phyloP scores from a whole-genome alignment of 306 rosid genomes.

The Sindora glabra region DNA sequence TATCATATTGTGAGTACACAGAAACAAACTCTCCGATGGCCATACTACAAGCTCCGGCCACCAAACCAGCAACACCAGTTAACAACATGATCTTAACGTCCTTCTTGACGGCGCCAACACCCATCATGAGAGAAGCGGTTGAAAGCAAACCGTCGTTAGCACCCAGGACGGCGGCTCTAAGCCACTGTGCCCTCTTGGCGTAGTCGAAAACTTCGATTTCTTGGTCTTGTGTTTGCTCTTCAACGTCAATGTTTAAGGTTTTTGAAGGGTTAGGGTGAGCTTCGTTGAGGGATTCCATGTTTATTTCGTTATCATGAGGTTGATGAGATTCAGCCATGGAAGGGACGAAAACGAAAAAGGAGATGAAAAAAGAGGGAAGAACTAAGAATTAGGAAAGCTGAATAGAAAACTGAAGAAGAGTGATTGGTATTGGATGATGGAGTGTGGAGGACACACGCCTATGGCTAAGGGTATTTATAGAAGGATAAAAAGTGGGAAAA shows the following conservation, averaged over 20 bases:
- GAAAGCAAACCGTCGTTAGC: slow-evolving; percentile 41
- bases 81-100: slow-evolving; percentile 33
- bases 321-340: slow-evolving; percentile 13
- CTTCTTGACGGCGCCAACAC: slow-evolving; percentile 29
- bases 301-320: too few species aligned
- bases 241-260: neutral
- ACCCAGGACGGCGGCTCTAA: slow-evolving; percentile 31
- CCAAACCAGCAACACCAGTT: slow-evolving; percentile 26
- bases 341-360: neutral
- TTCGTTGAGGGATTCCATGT: neutral
- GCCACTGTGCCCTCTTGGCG: slow-evolving; percentile 33
- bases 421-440: neutral
- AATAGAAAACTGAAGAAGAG: neutral
- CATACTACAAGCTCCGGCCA: slow-evolving; percentile 38
- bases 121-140: slow-evolving; percentile 34
- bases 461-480: slow-evolving; percentile 12
- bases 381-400: neutral
- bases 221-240: neutral
- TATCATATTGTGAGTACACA: slow-evolving; percentile 33
- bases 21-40: slow-evolving; percentile 41
- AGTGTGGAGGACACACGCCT: slow-evolving; percentile 46
- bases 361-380: neutral
- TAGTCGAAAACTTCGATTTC: slow-evolving; percentile 19
- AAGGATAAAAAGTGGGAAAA: neutral
- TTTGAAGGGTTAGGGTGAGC: neutral